phyloP scores from a whole-genome alignment of 257 asterid species.

The Nicotiana attenuata region DNA sequence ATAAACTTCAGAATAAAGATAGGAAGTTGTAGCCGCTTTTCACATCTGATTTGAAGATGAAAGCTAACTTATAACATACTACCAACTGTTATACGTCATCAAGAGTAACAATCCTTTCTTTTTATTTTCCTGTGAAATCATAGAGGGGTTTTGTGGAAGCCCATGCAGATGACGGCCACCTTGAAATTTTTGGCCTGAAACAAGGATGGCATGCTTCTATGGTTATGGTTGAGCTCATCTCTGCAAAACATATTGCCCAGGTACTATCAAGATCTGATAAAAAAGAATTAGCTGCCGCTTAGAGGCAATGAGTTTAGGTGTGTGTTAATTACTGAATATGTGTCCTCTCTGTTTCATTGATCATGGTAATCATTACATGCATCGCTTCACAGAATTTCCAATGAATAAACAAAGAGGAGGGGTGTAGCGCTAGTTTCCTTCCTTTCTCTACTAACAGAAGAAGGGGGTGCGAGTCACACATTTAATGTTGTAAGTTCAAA shows the following conservation, averaged over 20 bases:
- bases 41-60: background rate
- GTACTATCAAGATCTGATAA: slow-evolving; percentile 26
- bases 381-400: background rate
- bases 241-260: slow-evolving; percentile 91
- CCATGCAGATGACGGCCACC: slow-evolving; percentile 67
- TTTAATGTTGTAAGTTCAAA: no score
- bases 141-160: slow-evolving; percentile 84
- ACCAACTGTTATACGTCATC: background rate
- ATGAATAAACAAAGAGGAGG: background rate
- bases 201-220: slow-evolving; percentile 98
- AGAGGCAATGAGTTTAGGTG: background rate
- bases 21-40: background rate
- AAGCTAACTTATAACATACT: background rate
- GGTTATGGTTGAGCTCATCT: slow-evolving; percentile 84
- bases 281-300: background rate
- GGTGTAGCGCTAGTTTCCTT: no score
- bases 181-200: slow-evolving; percentile 76
- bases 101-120: background rate
- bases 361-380: background rate
- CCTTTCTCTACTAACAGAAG: no score
- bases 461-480: no score
- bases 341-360: background rate
- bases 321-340: background rate
- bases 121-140: background rate
- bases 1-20: background rate